A percentile compares a stretch with the other conserved stretches of the same genome.
phyloP scores from a whole-genome alignment of 2,329 filamentous ascomycete genomes.

The Phyllosticta capitalensis region DNA sequence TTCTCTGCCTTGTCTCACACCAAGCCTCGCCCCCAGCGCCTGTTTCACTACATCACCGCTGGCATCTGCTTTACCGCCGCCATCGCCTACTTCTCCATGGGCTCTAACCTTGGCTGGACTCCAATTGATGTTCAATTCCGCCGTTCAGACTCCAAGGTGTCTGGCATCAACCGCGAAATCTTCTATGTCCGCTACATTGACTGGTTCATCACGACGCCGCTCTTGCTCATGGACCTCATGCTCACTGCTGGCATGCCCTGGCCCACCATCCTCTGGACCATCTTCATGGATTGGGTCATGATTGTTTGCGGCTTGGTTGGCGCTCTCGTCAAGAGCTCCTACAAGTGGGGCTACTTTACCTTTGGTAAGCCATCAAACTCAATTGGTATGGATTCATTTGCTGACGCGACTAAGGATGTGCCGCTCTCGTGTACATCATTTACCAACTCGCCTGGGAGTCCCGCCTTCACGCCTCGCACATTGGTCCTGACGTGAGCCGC shows the following conservation, averaged over 20 bases:
- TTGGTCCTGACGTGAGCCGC: conserved; percentile 45
- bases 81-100: conserved; percentile 59
- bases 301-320: conserved; percentile 58
- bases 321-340: conserved; percentile 50
- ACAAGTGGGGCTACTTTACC: conserved; percentile 60
- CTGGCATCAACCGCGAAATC: conserved; percentile 49
- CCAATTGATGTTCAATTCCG: conserved; percentile 54
- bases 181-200: conserved; percentile 60
- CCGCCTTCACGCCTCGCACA: conserved; percentile 44
- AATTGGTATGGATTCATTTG: neutral
- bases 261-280: conserved; percentile 52
- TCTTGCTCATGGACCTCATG: conserved; percentile 53
- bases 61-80: conserved; percentile 48
- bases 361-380: conserved; percentile 31
- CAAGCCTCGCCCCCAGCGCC: conserved; percentile 46
- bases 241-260: conserved; percentile 56
- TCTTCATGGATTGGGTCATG: conserved; percentile 57
- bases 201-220: conserved; percentile 55
- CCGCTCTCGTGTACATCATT: conserved; percentile 48
- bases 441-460: conserved; percentile 51
- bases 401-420: conserved; percentile 20
- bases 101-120: conserved; percentile 54
- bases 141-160: conserved; percentile 34
- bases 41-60: conserved; percentile 58
- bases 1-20: conserved; percentile 45